Evolutionary conservation across 225 moss, liverwort and hornwort genomes (phyloP).

Genomic region (Bryum argenteum): DNA sequence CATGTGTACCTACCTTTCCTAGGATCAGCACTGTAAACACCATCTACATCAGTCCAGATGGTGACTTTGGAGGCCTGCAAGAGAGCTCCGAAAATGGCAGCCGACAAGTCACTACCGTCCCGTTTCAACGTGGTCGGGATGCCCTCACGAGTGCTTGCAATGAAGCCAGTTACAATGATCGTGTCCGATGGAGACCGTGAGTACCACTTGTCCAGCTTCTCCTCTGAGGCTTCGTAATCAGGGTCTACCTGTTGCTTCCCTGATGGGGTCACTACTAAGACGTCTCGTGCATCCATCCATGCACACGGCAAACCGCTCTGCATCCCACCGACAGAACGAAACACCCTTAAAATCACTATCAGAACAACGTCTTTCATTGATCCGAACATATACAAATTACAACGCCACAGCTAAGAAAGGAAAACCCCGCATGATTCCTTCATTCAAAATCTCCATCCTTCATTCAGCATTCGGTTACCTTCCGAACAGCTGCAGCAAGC

Average conservation of each 20-base stretch:
- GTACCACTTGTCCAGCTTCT: constrained; percentile 68
- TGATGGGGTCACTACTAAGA: constrained; percentile 68
- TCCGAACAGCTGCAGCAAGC: constrained; percentile 73
- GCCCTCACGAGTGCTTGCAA: constrained; percentile 67
- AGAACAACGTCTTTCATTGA: too few species aligned
- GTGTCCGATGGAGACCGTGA: constrained; percentile 64
- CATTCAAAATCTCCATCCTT: too few species aligned
- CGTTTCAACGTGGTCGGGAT: constrained; percentile 77
- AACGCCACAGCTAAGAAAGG: too few species aligned
- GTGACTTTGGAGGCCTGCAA: constrained; percentile 66
- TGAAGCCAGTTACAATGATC: constrained; percentile 73
- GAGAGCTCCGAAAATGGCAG: constrained; percentile 76
- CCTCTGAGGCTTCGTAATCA: constrained; percentile 65
- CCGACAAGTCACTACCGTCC: constrained; percentile 85
- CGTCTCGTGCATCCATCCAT: constrained; percentile 89
- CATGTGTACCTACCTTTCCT: constrained; percentile 60
- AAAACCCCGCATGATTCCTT: too few species aligned
- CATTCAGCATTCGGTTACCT: constrained; percentile 43
- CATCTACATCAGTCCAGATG: constrained; percentile 86
- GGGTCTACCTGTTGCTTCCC: constrained; percentile 72
- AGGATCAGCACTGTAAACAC: constrained; percentile 81
- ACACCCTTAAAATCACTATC: background rate
- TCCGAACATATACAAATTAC: too few species aligned
- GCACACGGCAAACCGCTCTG: constrained; percentile 78
- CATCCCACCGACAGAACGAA: constrained; percentile 18